Base-by-base conservation (phyloP, 1,284 basidiomycete genomes). In the Coniophora puteana region DNA sequence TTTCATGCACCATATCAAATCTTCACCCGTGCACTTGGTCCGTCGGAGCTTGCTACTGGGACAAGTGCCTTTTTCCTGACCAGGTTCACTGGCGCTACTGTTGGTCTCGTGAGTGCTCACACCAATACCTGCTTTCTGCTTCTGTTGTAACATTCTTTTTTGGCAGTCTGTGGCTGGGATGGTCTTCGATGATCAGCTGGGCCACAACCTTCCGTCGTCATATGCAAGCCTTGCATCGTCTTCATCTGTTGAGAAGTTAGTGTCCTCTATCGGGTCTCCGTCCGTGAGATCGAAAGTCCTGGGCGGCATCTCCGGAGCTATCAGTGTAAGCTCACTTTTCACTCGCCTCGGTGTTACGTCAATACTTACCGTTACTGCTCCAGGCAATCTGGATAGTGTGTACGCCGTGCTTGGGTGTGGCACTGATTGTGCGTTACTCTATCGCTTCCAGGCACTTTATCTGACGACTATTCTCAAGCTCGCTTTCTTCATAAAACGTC, bases 41-140 rank as follows among this genome's bases (percentile, higher is more conserved):
- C 78, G 8, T 65, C 71, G 36, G 79, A 88, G 50, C 63, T 88
- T 41, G 84, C 86, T n/a, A 74, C 79, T 30, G 83, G 83, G 21
- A 89, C 87, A 11, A 82, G 84, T 55, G 87, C 85, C 17, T 89
- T 90, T 57, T 89, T 90, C 60, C 70, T 90, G 41, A 83, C 89
- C 34, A 72, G 87, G 31, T 90, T 89, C 62, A 89, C 86, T 27
- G 87, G 87, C 12, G 83, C 87, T 23, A 88, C 86, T 4, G 69
- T 83, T 36, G 87, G 88, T 46, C 59, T 90, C 63, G 87, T 86
- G 59, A 53, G 80, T 61, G 38, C 50, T 18, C 18, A 34, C 20
- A 23, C 37, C 7, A 24, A 26, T 25, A 17, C 23, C 24, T 35
- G 37, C 42, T 30, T 36, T 44, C 50, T 23, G 33, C 25, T 48